Conservation (phyloP, 352 stramenopile genomes). For the Pythium vanterpoolii region DNA sequence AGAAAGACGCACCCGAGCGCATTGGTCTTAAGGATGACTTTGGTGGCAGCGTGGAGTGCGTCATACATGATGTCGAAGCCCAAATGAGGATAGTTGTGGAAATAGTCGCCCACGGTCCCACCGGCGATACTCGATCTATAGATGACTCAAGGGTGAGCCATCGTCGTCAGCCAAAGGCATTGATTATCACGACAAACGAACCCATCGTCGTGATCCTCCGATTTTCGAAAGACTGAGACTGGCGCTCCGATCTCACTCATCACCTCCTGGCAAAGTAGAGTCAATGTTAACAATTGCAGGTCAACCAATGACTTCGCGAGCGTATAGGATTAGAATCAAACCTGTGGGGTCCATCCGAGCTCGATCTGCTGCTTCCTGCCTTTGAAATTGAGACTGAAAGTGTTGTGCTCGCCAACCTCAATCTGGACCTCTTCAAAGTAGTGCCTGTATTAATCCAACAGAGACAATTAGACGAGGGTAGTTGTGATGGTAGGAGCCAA, state of each 20-base stretch:
- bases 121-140: slow-evolving; percentile 45
- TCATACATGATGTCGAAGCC: slow-evolving; percentile 79
- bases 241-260: slow-evolving; percentile 74
- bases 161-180: not conserved
- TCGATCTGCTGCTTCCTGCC: slow-evolving; percentile 61
- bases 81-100: slow-evolving; percentile 85
- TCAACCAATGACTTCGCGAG: not conserved
- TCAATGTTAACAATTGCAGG: not conserved
- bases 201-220: slow-evolving; percentile 66
- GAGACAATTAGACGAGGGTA: not conserved
- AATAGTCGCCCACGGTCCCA: slow-evolving; percentile 66
- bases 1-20: slow-evolving; percentile 45
- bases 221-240: slow-evolving; percentile 76
- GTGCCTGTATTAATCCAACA: slow-evolving; percentile 28
- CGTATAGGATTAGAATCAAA: slow-evolving; percentile 14
- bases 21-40: slow-evolving; percentile 83
- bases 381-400: slow-evolving; percentile 43
- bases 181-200: slow-evolving; percentile 20
- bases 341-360: slow-evolving; percentile 79
- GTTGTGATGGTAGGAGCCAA: not conserved
- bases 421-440: slow-evolving; percentile 76
- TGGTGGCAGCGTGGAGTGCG: slow-evolving; percentile 60
- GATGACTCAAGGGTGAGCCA: not conserved
- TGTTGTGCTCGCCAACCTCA: slow-evolving; percentile 38
- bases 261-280: slow-evolving; percentile 37